Percentiles rank a stretch among this genome's conserved stretches.
Evolutionary conservation across 371 early-diverging fungal species (phyloP).

Genomic region (Mucor lusitanicus): DNA sequence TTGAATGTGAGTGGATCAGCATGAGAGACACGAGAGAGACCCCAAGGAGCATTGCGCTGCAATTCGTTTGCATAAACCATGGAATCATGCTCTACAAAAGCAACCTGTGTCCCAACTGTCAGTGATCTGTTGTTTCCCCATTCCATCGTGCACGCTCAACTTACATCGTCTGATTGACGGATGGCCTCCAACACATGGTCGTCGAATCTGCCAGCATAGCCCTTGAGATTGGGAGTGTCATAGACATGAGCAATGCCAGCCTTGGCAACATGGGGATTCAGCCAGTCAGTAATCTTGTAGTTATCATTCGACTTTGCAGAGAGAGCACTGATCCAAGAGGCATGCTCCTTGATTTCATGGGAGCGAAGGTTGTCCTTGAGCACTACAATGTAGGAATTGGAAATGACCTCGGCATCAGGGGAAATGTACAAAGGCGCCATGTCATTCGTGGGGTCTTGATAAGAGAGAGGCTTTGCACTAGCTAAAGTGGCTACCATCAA

Average conservation of each 20-base stretch:
- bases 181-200: slow-evolving; percentile 67
- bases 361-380: slow-evolving; percentile 64
- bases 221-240: slow-evolving; percentile 69
- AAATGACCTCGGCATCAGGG: slow-evolving; percentile 64
- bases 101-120: slow-evolving; percentile 55
- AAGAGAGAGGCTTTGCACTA: slow-evolving; percentile 21
- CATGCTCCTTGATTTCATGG: slow-evolving; percentile 32
- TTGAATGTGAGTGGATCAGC: slow-evolving; percentile 62
- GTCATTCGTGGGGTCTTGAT: slow-evolving; percentile 4
- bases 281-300: slow-evolving; percentile 9
- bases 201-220: slow-evolving; percentile 82
- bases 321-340: slow-evolving; percentile 31
- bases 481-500: slow-evolving; percentile 19
- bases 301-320: background rate
- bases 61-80: slow-evolving; percentile 73
- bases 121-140: background rate
- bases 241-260: slow-evolving; percentile 76
- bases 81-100: slow-evolving; percentile 87
- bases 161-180: slow-evolving; percentile 57
- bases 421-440: slow-evolving; percentile 70
- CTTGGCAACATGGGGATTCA: slow-evolving; percentile 28
- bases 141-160: background rate
- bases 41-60: slow-evolving; percentile 88
- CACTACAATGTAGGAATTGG: slow-evolving; percentile 84
- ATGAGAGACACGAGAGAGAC: slow-evolving; percentile 87